phyloP scores from a whole-genome alignment of 345 rosid genomes.

The Populus nigra region DNA sequence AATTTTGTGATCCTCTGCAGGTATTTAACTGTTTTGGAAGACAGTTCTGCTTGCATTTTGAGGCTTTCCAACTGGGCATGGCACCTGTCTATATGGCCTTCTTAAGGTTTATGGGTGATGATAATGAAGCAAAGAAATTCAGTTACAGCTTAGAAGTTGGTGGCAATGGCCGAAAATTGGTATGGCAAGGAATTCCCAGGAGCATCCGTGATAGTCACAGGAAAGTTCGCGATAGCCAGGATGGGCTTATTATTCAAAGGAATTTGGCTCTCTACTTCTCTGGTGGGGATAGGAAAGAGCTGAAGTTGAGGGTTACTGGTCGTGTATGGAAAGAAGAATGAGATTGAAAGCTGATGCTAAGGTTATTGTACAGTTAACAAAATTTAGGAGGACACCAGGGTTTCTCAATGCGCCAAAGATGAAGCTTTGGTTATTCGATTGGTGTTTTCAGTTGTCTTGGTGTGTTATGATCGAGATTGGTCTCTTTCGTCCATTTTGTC shows the following conservation, averaged over 20 bases:
- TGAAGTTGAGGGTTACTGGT: constrained; percentile 78
- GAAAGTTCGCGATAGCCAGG: constrained; percentile 87
- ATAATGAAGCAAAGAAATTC: constrained; percentile 73
- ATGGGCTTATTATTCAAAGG: constrained; percentile 75
- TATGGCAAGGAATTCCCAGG: constrained; percentile 85
- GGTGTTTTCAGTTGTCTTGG: not conserved
- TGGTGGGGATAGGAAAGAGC: constrained; percentile 74
- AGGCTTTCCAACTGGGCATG: constrained; percentile 82
- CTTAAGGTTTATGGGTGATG: constrained; percentile 90
- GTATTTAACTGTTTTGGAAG: constrained; percentile 91
- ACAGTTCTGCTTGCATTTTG: constrained; percentile 90
- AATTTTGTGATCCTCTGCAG: constrained; percentile 27
- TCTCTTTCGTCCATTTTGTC: not conserved
- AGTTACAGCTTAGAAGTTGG: constrained; percentile 87
- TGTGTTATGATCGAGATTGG: constrained; percentile 1
- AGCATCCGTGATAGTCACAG: constrained; percentile 84
- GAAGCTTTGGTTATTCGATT: constrained; percentile 15
- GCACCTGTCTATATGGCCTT: constrained; percentile 92
- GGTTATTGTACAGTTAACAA: constrained; percentile 26
- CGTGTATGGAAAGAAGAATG: constrained; percentile 87
- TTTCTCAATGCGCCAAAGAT: constrained; percentile 11
- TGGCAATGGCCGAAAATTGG: constrained; percentile 63
- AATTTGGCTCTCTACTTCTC: constrained; percentile 86
- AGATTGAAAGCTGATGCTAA: constrained; percentile 1
- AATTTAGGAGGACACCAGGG: not conserved